Evolutionary conservation across 202 grass and related monocot species (phyloP).

Genomic region (Panicum hallii): DNA sequence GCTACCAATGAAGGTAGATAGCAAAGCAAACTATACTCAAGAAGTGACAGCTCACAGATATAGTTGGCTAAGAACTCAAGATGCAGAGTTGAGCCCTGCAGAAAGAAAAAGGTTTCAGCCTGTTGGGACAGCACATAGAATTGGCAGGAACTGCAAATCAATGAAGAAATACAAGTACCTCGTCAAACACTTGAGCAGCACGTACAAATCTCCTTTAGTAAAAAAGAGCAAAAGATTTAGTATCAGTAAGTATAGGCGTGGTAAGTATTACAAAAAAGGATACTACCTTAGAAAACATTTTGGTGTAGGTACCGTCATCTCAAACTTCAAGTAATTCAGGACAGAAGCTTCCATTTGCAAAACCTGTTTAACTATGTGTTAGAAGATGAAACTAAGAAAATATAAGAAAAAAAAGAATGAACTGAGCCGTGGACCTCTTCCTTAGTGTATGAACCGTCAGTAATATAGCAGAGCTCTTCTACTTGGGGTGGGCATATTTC

Average conservation of each 20-base stretch:
- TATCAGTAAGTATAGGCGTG: constrained; percentile 11
- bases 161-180: constrained; percentile 53
- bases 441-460: constrained; percentile 69
- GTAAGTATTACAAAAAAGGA: constrained; percentile 30
- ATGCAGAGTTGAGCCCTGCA: constrained; percentile 50
- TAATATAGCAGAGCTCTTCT: constrained; percentile 80
- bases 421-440: constrained; percentile 57
- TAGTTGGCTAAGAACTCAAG: constrained; percentile 76
- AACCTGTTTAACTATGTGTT: constrained; percentile 54
- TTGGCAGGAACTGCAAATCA: background rate
- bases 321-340: constrained; percentile 64
- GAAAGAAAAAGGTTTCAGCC: constrained; percentile 35
- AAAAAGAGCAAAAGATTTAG: background rate
- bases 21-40: constrained; percentile 72
- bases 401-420: background rate
- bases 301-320: constrained; percentile 64
- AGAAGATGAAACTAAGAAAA: constrained; percentile 25
- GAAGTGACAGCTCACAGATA: constrained; percentile 66
- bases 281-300: constrained; percentile 76
- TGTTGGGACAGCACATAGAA: constrained; percentile 17
- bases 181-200: constrained; percentile 54
- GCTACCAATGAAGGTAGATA: constrained; percentile 70
- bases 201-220: constrained; percentile 55
- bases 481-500: constrained; percentile 76
- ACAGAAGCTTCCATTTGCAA: constrained; percentile 74